phyloP scores from a whole-genome alignment of 352 stramenopile species.

The Albugo laibachii region DNA sequence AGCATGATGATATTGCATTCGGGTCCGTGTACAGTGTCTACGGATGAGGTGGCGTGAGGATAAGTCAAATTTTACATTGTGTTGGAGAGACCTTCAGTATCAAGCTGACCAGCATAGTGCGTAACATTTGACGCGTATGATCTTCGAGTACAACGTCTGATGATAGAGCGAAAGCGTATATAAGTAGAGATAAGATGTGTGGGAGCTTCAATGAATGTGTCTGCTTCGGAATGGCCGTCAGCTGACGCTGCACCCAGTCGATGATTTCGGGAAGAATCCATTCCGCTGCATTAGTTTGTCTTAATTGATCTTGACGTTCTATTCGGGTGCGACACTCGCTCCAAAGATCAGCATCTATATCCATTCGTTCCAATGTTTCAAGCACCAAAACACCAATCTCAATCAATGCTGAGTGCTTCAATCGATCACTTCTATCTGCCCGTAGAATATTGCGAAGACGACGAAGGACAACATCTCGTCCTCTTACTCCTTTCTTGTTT shows the following conservation, averaged over 20 bases:
- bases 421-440: constrained; percentile 29
- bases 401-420: constrained; percentile 32
- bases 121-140: constrained; percentile 47
- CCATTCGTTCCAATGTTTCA: constrained; percentile 58
- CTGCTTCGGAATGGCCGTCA: constrained; percentile 6
- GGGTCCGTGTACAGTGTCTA: background rate
- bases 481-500: constrained; percentile 33
- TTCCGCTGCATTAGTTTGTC: constrained; percentile 21
- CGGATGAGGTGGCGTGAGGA: too few relatives aligned
- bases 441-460: constrained; percentile 46
- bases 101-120: constrained; percentile 23
- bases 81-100: constrained; percentile 19
- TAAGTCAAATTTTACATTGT: too few relatives aligned
- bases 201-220: too few relatives aligned
- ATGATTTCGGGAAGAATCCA: constrained; percentile 55
- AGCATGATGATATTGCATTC: background rate
- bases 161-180: constrained; percentile 43
- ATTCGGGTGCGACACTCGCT: constrained; percentile 26
- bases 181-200: constrained; percentile 22
- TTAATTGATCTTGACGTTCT: constrained; percentile 26
- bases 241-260: constrained; percentile 33
- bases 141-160: constrained; percentile 23
- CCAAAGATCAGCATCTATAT: constrained; percentile 21
- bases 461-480: constrained; percentile 47
- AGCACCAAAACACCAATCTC: constrained; percentile 54